Base-by-base conservation (phyloP, 2,329 filamentous ascomycete species). In the Phoma sp. region DNA sequence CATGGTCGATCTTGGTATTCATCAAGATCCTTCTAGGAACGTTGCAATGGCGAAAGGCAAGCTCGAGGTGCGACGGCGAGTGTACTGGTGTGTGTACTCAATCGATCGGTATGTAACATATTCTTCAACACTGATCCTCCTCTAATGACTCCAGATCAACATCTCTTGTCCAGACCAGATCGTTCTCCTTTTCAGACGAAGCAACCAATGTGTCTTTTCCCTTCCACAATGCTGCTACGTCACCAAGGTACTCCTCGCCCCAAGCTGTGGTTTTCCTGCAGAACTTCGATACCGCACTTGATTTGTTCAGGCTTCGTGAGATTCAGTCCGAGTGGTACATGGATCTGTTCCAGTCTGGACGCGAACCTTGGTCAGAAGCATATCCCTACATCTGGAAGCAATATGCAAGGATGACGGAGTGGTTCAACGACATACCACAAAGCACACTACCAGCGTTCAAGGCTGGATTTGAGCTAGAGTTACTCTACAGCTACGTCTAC, bases 161-260 rank as follows among this genome's bases (percentile, higher is more conserved):
- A 38, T 96, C 92, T 64, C 90, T 96, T 80, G 90, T 93, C 4
- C 87, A 96, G 62, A 90, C 90, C 10, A 84, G 92, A 28, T 88
- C 92, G 0, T 97, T 97, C 73, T 96, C 93, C 0, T 97, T 98
- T 69, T 93, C 92, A 0, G 93, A 98, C 69, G 91, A 93, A 50
- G 89, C 93, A 5, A 84, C 90, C 21, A 88, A 91, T 61, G 93
- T 98, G 25, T 85, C 84, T n/a, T 84, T 92, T 57, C 92, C 92
- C 1, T 82, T 84, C 47, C 72, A 76, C 28, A 66, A 66, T 25
- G 56, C 42, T n/a, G 37, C 69, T 38, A 62, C 74, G 29, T 69
- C 68, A 20, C 77, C 62, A 74, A 77, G 59, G 74, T 76, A 62
- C 76, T 77, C 66, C 71, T 65, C 79, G 71, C 53, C 82, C 71